A percentile compares a stretch with the other conserved stretches of the same genome.
phyloP scores from a whole-genome alignment of 2,329 filamentous ascomycete species.

The Cercospora citrullina region DNA sequence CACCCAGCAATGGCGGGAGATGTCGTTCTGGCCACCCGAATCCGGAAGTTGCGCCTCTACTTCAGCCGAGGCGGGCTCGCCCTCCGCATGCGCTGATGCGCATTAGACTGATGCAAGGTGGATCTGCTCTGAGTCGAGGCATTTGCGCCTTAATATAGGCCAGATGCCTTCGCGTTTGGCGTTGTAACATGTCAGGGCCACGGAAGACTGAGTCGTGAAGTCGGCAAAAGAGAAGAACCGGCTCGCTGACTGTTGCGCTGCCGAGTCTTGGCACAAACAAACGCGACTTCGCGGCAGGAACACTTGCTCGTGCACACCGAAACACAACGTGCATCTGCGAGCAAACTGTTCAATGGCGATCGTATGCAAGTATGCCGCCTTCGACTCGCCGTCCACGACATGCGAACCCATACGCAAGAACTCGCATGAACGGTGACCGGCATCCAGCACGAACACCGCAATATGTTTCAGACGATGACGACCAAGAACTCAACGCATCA shows the following conservation, averaged over 20 bases:
- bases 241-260: not conserved
- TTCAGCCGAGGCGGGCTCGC: not conserved
- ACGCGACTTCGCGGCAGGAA: slow-evolving; percentile 4
- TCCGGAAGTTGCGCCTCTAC: not conserved
- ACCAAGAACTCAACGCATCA: slow-evolving; percentile 20
- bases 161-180: not conserved
- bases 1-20: not conserved
- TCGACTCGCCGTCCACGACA: slow-evolving; percentile 12
- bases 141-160: not conserved
- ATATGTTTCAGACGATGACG: slow-evolving; percentile 17
- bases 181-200: not conserved
- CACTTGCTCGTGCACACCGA: not conserved
- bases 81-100: not conserved
- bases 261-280: slow-evolving; percentile 7
- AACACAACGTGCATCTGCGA: not conserved
- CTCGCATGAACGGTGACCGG: slow-evolving; percentile 5
- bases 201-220: not conserved
- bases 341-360: not conserved
- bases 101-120: not conserved
- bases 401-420: slow-evolving; percentile 11
- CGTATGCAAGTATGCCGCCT: slow-evolving; percentile 2
- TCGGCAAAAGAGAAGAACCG: not conserved
- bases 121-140: not conserved
- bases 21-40: not conserved
- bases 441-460: slow-evolving; percentile 1